Evolutionary conservation across 2,329 filamentous ascomycete genomes (phyloP), one percentile per base, ranked within the genome.

Genomic region (Aspergillus brasiliensis): DNA sequence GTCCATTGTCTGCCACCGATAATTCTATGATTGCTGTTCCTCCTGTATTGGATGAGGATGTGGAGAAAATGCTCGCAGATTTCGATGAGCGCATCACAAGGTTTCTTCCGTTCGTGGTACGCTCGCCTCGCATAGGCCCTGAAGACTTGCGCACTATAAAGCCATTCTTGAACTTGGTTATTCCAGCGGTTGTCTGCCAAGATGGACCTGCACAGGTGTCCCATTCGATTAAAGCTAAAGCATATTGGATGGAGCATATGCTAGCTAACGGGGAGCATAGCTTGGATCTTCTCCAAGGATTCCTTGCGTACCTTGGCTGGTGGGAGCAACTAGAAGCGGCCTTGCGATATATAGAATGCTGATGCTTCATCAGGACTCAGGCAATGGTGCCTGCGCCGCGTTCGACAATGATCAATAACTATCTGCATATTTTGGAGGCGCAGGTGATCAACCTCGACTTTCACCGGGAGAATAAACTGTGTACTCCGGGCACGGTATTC

Each of bases 351-450:
- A 3, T 7, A 21, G 13, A 3, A n/a, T 10, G n/a, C 46, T 49
- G n/a, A 49, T 11, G 6, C 46, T n/a, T 28, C 8, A 21, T 34
- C 6, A 63, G 62, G 31, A 19, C 54, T 13, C 59, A 63, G 8
- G 21, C 56, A 28, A 17, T 62, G 5, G 8, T 19, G 52, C 40
- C 64, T 59, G 17, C 47, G 46, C n/a, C 63, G 40, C 17, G 23
- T 78, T 0, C 84, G 86, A 60, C 68, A 86, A 11, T 80, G 80
- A 28, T 49, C 27, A 49, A 31, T 65, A 84, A 82, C 54, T 71
- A 86, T 3, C 67, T 85, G 2, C 76, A 80, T 8, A 64, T 86
- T 19, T 80, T 83, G 1, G 69, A 77, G 11, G 82, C 79, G 15
- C 4, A 75, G 85, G 1, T 72, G 80, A 7, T 77, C 77, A 0